Base-by-base conservation (phyloP, 495 filamentous ascomycete species). In the Friedmanniomyces endolithicus region DNA sequence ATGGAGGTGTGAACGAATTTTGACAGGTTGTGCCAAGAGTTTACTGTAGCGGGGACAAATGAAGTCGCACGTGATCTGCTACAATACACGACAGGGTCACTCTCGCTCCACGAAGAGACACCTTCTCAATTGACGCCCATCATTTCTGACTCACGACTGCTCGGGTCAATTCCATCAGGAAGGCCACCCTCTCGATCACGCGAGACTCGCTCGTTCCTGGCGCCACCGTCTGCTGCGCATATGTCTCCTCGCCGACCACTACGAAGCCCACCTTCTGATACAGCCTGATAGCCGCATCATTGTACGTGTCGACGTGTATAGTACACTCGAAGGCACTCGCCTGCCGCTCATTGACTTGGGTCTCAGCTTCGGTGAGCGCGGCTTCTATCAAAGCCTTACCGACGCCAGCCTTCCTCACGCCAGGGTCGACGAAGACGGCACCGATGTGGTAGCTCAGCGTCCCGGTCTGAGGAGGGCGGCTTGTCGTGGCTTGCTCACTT, bases 261-360 rank as follows among this genome's bases (percentile, higher is more conserved):
- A 67, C 65, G 62, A 76, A 78, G 6, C 76, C 75, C 53, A 65
- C 64, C 48, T 63, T 74, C 59, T 71, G 59, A 55, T 78, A 78
- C 47, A 79, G 59, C 48, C 63, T 66, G 14, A 27, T 14, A 4
- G 74, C 77, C 16, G 56, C 57, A 27, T 46, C 31, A 56, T 76
- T 77, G 22, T 55, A 60, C 23, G 60, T 52, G 40, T 74, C 71
- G 3, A 73, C 68, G 17, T 72, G 16, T 9, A 55, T 50, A 12
- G 46, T 50, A 19, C 52, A 50, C 20, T 27, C 65, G 17, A 74
- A 59, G 35, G 33, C 17, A 34, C 64, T 69, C 16, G 68, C 51
- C 31, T 49, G 62, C 43, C 56, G 60, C 25, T 56, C 39, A 27
- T 55, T 50, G 37, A 62, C 56, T 33, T 60, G 27, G 25, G 56